phyloP scores from a whole-genome alignment of 768 basidiomycete genomes.

The Leucocoprinus leucothites region DNA sequence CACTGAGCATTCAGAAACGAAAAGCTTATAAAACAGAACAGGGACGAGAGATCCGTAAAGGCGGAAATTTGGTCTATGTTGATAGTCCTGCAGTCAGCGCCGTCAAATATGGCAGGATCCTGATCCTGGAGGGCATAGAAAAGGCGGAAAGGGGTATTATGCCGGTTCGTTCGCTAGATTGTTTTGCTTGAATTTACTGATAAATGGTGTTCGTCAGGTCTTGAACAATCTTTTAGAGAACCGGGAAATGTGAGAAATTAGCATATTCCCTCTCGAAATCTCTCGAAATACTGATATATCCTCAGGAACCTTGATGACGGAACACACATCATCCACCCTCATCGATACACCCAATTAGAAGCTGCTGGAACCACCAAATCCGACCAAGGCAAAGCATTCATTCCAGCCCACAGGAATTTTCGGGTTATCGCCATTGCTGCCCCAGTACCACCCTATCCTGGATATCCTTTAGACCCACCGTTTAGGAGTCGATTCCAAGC shows the following conservation, averaged over 20 bases:
- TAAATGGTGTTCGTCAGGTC: slow-evolving; percentile 29
- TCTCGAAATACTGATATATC: neutral
- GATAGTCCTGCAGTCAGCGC: slow-evolving; percentile 67
- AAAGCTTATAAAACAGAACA: slow-evolving; percentile 13
- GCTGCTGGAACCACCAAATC: slow-evolving; percentile 23
- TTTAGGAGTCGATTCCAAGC: slow-evolving; percentile 70
- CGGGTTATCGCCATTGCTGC: slow-evolving; percentile 68
- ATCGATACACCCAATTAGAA: slow-evolving; percentile 52
- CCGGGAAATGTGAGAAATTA: slow-evolving; percentile 52
- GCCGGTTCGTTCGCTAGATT: slow-evolving; percentile 43
- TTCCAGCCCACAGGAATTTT: slow-evolving; percentile 66
- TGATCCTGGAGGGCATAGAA: slow-evolving; percentile 69
- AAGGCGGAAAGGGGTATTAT: slow-evolving; percentile 73
- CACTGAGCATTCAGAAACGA: neutral
- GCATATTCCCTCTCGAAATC: neutral
- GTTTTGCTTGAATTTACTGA: neutral
- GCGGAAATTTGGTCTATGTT: slow-evolving; percentile 63
- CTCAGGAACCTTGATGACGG: slow-evolving; percentile 66
- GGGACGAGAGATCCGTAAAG: slow-evolving; percentile 60
- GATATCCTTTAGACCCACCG: slow-evolving; percentile 64
- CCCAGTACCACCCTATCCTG: slow-evolving; percentile 66
- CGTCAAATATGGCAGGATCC: slow-evolving; percentile 59
- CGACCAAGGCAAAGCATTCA: slow-evolving; percentile 42
- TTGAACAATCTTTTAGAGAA: slow-evolving; percentile 70
- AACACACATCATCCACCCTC: slow-evolving; percentile 65